Percentiles rank a stretch among this genome's conserved stretches.
phyloP scores from a whole-genome alignment of 495 filamentous ascomycete genomes.

The Ascodesmis nigricans region DNA sequence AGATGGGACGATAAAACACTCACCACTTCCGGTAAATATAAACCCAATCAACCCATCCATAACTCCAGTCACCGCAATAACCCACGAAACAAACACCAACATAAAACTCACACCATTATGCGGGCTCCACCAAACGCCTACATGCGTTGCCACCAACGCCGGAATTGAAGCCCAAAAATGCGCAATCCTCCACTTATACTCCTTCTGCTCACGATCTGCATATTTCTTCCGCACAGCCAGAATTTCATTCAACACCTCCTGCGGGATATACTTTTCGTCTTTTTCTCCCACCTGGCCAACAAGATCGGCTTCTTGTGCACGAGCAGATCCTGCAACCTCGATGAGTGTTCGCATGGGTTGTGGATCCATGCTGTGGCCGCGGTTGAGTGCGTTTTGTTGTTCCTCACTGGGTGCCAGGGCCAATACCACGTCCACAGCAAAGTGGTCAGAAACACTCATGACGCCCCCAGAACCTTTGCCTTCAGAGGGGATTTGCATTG shows the following conservation, averaged over 20 bases:
- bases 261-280: slow-evolving; percentile 23
- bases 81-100: slow-evolving; percentile 50
- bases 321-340: slow-evolving; percentile 10
- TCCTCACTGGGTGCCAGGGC: slow-evolving; percentile 13
- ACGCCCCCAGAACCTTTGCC: slow-evolving; percentile 38
- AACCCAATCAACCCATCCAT: slow-evolving; percentile 70
- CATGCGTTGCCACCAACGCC: slow-evolving; percentile 44
- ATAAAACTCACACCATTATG: slow-evolving; percentile 58
- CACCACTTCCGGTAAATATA: slow-evolving; percentile 54
- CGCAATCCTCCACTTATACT: slow-evolving; percentile 42
- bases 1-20: slow-evolving; percentile 3
- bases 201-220: slow-evolving; percentile 39
- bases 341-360: slow-evolving; percentile 13
- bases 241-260: slow-evolving; percentile 48
- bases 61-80: slow-evolving; percentile 52
- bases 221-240: slow-evolving; percentile 44
- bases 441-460: slow-evolving; percentile 72
- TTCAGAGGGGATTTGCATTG: slow-evolving; percentile 18
- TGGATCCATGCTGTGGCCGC: slow-evolving; percentile 6
- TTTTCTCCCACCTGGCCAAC: slow-evolving; percentile 15
- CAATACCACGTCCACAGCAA: slow-evolving; percentile 54
- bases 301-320: slow-evolving; percentile 18
- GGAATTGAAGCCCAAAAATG: slow-evolving; percentile 51
- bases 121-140: slow-evolving; percentile 70
- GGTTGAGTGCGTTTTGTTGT: slow-evolving; percentile 10